Evolutionary conservation across 805 yeast genomes (phyloP).

Genomic region (Ogataea chonburiensis): DNA sequence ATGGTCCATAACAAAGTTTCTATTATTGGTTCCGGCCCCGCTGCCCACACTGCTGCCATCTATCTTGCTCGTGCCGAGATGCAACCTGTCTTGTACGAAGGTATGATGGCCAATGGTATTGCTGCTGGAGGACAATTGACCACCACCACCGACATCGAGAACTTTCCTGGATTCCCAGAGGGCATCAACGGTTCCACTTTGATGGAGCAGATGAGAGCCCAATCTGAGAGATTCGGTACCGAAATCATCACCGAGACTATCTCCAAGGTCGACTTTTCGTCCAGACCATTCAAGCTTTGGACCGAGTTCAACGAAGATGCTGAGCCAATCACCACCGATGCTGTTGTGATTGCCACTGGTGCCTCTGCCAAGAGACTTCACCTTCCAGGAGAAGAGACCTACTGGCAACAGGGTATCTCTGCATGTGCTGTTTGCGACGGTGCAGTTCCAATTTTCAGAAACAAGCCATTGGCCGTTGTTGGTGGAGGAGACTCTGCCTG

Average conservation of each 20-base stretch:
- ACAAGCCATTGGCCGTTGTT: slow-evolving; percentile 94
- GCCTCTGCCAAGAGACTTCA: slow-evolving; percentile 95
- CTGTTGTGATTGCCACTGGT: slow-evolving; percentile 93
- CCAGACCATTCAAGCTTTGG: slow-evolving; percentile 95
- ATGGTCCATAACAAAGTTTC: slow-evolving; percentile 85
- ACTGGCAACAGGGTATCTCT: slow-evolving; percentile 99
- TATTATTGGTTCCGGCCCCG: slow-evolving; percentile 96
- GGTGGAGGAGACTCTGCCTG: slow-evolving; percentile 99
- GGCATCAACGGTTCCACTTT: slow-evolving; percentile 84
- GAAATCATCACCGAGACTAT: slow-evolving; percentile 93
- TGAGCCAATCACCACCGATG: slow-evolving; percentile 89
- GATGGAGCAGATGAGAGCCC: slow-evolving; percentile 93
- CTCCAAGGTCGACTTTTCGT: slow-evolving; percentile 83
- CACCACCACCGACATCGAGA: slow-evolving; percentile 97
- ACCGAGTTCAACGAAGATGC: slow-evolving; percentile 91
- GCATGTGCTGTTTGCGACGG: slow-evolving; percentile 99
- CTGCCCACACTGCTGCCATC: slow-evolving; percentile 99
- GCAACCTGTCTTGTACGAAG: slow-evolving; percentile 91
- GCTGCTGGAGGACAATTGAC: slow-evolving; percentile 99
- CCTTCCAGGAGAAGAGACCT: slow-evolving; percentile 94
- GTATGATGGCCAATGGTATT: slow-evolving; percentile 94
- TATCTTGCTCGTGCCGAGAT: slow-evolving; percentile 96
- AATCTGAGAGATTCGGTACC: slow-evolving; percentile 86
- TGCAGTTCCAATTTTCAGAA: slow-evolving; percentile 98
- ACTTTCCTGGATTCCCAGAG: slow-evolving; percentile 98